Conservation (phyloP, 1,284 basidiomycete species). For the Trametes pubescens region DNA sequence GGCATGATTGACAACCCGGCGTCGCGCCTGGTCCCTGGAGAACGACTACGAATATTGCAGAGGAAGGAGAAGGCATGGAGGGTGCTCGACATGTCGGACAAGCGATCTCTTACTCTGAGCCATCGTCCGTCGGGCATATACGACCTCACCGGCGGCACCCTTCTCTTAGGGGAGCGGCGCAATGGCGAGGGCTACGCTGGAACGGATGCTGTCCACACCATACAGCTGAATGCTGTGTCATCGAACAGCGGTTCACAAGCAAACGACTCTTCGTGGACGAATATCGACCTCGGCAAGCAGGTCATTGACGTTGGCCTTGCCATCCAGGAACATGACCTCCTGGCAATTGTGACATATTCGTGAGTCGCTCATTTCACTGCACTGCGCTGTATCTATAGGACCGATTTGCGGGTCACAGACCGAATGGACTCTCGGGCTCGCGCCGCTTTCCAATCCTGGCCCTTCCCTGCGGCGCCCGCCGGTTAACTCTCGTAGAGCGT, state of each 20-base stretch:
- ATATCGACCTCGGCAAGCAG: conserved; percentile 40
- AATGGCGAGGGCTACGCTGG: conserved; percentile 10
- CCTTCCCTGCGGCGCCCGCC: no score
- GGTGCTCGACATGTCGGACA: conserved; percentile 36
- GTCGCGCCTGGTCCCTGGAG: conserved; percentile 35
- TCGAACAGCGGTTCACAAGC: background rate
- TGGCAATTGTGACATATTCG: conserved; percentile 50
- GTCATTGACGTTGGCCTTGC: conserved; percentile 50
- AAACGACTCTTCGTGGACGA: conserved; percentile 41
- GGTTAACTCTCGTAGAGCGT: no score
- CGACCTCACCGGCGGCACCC: conserved; percentile 52
- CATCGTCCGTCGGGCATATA: conserved; percentile 46
- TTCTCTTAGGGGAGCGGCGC: conserved; percentile 46
- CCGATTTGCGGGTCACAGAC: no score
- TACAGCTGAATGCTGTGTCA: conserved; percentile 22
- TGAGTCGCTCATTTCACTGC: conserved; percentile 22
- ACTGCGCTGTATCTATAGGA: background rate
- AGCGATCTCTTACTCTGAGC: conserved; percentile 12
- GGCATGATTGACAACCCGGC: conserved; percentile 43
- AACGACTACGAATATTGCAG: conserved; percentile 42
- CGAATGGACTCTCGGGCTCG: no score
- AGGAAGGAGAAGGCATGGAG: conserved; percentile 28
- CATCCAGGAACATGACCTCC: conserved; percentile 56
- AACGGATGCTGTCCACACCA: conserved; percentile 26
- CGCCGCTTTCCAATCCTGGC: no score